These are phyloP conservation scores for Magnusiomyces clavatus DNA, from an alignment of 1,139 yeast genomes.

Conservation along the genomic window DNA sequence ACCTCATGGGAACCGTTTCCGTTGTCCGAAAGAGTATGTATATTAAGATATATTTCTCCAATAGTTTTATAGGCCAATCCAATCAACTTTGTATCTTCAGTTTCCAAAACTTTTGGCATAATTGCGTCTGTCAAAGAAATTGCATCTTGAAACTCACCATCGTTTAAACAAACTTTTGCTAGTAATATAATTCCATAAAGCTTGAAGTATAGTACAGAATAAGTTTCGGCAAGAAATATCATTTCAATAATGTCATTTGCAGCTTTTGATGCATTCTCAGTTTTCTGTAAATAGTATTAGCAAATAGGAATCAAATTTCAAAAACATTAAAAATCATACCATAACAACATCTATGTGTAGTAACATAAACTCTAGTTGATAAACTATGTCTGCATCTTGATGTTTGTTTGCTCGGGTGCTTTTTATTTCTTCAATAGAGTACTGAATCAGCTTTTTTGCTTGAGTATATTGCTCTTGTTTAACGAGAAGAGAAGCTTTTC, in stretches of 20 bases:
- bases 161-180: slow-evolving; percentile 19
- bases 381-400: too few species aligned
- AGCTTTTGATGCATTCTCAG: slow-evolving; percentile 21
- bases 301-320: slow-evolving; percentile 21
- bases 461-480: slow-evolving; percentile 9
- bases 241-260: slow-evolving; percentile 19
- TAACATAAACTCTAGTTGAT: slow-evolving; percentile 8
- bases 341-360: slow-evolving; percentile 14
- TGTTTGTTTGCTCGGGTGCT: too few species aligned
- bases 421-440: too few species aligned
- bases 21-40: too few species aligned
- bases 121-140: slow-evolving; percentile 21
- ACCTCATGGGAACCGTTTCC: too few species aligned
- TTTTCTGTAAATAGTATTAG: slow-evolving; percentile 18
- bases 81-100: slow-evolving; percentile 17
- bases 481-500: slow-evolving; percentile 18
- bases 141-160: slow-evolving; percentile 20
- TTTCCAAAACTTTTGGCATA: slow-evolving; percentile 25
- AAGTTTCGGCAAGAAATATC: slow-evolving; percentile 20
- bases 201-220: slow-evolving; percentile 19
- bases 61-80: slow-evolving; percentile 14
- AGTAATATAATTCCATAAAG: slow-evolving; percentile 23
- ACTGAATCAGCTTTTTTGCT: too few species aligned
- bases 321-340: slow-evolving; percentile 21
- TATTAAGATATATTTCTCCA: too few species aligned